Evolutionary conservation across 1,139 yeast genomes (phyloP), one percentile per base, ranked within the genome.

Genomic region (Saccharomyces hybrid): DNA sequence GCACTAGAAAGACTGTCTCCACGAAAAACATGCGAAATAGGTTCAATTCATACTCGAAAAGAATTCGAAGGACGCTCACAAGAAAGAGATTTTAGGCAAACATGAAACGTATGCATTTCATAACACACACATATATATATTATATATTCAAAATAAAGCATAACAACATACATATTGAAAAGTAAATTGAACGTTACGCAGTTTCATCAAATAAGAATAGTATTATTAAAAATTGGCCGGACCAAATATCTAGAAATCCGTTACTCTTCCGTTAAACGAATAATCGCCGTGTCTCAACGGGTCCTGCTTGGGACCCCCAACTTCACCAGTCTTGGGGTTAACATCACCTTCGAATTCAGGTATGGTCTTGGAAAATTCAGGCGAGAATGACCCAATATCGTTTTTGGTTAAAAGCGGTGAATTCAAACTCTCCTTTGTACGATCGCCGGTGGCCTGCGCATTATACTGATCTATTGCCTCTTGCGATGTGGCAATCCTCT

Each of bases 271-370:
- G 68, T 93, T 91, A 69, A 85, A 95, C 3, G 97, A 84, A 82
- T 96, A 95, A 64, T 95, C 99, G 48, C 91, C 93, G 67, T 89
- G 96, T 63, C 84, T 82, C 62, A 89, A 76, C 0, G 99, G 99
- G 66, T 95, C 98, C 70, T 93, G 98, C 66, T 95, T 95, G n/a
- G 99, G 99, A 0, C 99, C 99, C 47, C 97, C 97, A 32, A 85
- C 77, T 71, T 95, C 99, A 1, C 99, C 99, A 0, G 98, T 91
- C 56, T 77, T 78, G 0, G 99, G 99, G 66, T 93, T 93, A 38
- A 79, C 83, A 57, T 91, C 93, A 1, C 99, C 99, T 71, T 91
- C 97, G 66, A 93, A 93, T 64, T 95, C 99, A 0, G 97, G 96
- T 54, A 89, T 84, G 4, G 90, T 86, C 70, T 85, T 83, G 69